Percentiles rank a stretch among this genome's conserved stretches.
phyloP scores from a whole-genome alignment of 768 basidiomycete genomes.

The Naematelia encephala region DNA sequence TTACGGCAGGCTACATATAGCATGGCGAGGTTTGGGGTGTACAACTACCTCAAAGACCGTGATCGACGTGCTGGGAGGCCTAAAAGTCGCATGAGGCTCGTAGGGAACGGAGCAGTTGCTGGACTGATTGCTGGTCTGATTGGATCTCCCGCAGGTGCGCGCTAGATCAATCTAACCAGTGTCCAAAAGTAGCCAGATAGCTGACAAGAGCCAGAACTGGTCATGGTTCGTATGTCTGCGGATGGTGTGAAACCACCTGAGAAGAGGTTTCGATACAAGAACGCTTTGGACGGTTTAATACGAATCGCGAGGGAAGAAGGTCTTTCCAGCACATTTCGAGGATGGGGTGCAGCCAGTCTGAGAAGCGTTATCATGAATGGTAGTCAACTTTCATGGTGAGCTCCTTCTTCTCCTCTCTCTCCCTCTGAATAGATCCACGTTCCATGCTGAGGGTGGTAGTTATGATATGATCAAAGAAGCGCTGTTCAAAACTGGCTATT shows the following conservation, averaged over 20 bases:
- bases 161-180: not conserved
- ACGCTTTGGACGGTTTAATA: constrained; percentile 18
- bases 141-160: constrained; percentile 24
- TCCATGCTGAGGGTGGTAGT: constrained; percentile 4
- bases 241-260: constrained; percentile 21
- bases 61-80: not conserved
- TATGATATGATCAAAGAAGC: constrained; percentile 27
- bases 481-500: constrained; percentile 12
- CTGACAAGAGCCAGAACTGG: constrained; percentile 12
- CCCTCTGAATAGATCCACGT: not conserved
- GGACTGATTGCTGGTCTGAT: constrained; percentile 22
- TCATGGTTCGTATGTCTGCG: constrained; percentile 23
- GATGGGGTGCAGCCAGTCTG: constrained; percentile 9
- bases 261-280: constrained; percentile 16
- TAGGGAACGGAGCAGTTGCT: constrained; percentile 18
- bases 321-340: constrained; percentile 17
- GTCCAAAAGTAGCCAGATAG: not conserved
- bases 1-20: constrained; percentile 25
- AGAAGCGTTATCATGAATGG: constrained; percentile 24
- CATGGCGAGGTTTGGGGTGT: constrained; percentile 21
- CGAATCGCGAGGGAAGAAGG: constrained; percentile 21
- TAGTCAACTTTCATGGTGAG: constrained; percentile 20
- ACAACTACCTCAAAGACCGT: constrained; percentile 16
- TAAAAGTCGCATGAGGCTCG: constrained; percentile 3
- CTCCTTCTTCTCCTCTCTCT: no score